phyloP scores from a whole-genome alignment of 2,329 filamentous ascomycete genomes.

The Colletotrichum sp. region DNA sequence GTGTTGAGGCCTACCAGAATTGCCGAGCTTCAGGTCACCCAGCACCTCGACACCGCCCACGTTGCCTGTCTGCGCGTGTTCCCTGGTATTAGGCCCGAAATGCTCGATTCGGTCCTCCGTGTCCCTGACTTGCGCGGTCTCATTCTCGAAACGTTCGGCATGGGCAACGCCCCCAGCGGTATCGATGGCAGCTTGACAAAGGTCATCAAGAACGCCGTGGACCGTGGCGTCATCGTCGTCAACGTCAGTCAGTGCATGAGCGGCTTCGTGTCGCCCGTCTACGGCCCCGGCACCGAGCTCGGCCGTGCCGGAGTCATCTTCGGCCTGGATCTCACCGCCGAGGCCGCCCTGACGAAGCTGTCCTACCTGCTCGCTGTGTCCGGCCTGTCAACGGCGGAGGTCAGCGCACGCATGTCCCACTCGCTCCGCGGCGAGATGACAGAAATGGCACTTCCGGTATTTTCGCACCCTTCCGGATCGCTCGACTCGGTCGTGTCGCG shows the following conservation, averaged over 20 bases:
- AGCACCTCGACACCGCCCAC: conserved; percentile 82
- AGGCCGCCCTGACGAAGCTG: conserved; percentile 90
- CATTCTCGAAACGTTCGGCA: conserved; percentile 90
- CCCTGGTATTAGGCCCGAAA: conserved; percentile 90
- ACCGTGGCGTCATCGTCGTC: conserved; percentile 83
- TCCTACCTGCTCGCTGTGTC: conserved; percentile 81
- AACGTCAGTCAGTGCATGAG: conserved; percentile 90
- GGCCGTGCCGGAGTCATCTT: conserved; percentile 87
- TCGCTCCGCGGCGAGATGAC: conserved; percentile 88
- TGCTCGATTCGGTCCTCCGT: conserved; percentile 84
- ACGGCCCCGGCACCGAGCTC: conserved; percentile 77
- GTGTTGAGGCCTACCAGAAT: conserved; percentile 77
- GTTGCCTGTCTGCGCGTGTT: conserved; percentile 91
- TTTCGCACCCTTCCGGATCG: conserved; percentile 72
- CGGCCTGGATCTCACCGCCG: conserved; percentile 86
- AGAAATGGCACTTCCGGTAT: conserved; percentile 73
- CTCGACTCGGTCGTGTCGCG: conserved; percentile 46
- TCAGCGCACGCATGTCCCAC: conserved; percentile 73
- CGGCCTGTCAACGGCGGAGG: conserved; percentile 66
- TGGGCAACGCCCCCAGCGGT: conserved; percentile 88
- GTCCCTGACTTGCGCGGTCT: conserved; percentile 80
- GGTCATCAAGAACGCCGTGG: conserved; percentile 78
- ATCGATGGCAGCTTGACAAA: conserved; percentile 79
- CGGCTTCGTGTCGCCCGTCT: conserved; percentile 79
- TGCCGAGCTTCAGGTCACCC: conserved; percentile 75